Base-by-base conservation (phyloP, 2,329 filamentous ascomycete genomes). In the Diaporthe sp. region DNA sequence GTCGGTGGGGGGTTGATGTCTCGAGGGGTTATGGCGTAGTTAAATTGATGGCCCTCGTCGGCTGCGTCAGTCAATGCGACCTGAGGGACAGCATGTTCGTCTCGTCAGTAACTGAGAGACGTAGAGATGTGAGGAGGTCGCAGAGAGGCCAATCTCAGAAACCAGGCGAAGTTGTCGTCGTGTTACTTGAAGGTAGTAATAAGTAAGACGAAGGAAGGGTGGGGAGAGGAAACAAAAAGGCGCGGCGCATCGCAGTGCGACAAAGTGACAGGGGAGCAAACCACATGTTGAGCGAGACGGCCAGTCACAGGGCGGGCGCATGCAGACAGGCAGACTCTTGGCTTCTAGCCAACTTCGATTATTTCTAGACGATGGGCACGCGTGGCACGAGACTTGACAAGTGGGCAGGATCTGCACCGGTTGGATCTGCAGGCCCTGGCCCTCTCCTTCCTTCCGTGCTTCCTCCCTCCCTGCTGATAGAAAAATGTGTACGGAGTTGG, bases 391-490 rank as follows among this genome's bases (percentile, higher is more conserved):
- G 59, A 65, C 39, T 44, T 19, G 55, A 37, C 19, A 47, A 12
- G 61, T 27, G 44, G 61, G 61, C 61, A 51, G 61, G 61, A 66
- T 63, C 58, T 61, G 37, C 58, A 61, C 37, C 27, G 8, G 44
- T n/a, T 7, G 58, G 58, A 61, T 66, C 61, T 66, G 61, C 61
- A 68, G 47, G 63, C 44, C n/a, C 27, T n/a, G 25, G 63, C 63
- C 63, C 63, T 27, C 42, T 47, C 42, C 42, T 44, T 22, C 17
- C 17, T 47, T 65, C 61, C 44, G 19, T 51, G 22, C 63, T 13
- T 51, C 47, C 61, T 66, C 30, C 61, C 42, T 66, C 47, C n/a
- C 9, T 50, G 39, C 39, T 22, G 19, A 30, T 44, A 63, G 25
- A 42, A 61, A 42, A 25, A n/a, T 61, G 56, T 19, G 56, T 25